Base-by-base conservation (phyloP, 2,329 filamentous ascomycete species). In the Clonostachys rosea region DNA sequence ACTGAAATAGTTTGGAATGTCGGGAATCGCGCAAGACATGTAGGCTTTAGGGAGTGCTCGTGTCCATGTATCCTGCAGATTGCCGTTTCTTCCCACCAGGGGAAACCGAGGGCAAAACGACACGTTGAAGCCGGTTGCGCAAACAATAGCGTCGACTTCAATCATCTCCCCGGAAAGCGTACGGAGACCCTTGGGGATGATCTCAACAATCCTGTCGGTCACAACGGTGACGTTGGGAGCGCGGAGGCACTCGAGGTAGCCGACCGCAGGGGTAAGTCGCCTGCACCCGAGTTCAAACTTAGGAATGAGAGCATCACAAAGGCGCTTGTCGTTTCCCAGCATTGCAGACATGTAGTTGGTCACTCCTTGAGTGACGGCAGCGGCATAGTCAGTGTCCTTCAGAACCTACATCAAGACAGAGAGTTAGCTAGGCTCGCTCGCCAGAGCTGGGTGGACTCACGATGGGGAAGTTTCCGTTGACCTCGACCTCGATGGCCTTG, bases 111-210 rank as follows among this genome's bases (percentile, higher is more conserved):
- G 75, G 5, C 64, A 56, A 56, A 76, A 78, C 2, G 71, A 75
- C 16, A 69, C 69, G 53, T 79, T 69, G 54, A 78, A 79, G 5
- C 76, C 75, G 1, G 75, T 79, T 33, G 76, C 76, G 52, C 75
- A 79, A 45, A 82, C 64, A 34, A 83, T 73, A 20, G 67, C 69
- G 53, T 83, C 79, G 13, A 79, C 68, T 43, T 75, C 65, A 41
- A 75, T 54, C 14, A 71, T 56, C 43, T 68, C 56, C n/a, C 73
- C 76, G 5, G 69, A 69, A 1, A 60, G 63, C 14, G 78, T 66
- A 52, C 74, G 64, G 40, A 81, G 65, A 3, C 77, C 76, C n/a
- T 69, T 67, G 10, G 68, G 59, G 3, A 76, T 69, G 39, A 81
- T 65, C 7, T 59, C 56, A 34, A 64, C 63, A 39, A 82, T 76